Conservation (phyloP, 192 early-diverging fungal species). For the Physocladia obscura region DNA sequence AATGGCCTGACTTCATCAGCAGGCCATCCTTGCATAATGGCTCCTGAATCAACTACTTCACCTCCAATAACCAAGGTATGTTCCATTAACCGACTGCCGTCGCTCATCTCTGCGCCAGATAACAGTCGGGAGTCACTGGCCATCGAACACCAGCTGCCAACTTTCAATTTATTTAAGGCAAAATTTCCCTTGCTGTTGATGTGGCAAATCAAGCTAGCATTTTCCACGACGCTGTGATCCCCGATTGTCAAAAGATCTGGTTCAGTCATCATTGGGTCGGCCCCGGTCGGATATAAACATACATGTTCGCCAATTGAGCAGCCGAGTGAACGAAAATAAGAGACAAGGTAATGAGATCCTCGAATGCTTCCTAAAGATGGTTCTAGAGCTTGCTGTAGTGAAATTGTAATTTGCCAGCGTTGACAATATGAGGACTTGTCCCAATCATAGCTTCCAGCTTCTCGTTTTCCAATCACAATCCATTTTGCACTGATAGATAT, state of each 20-base stretch:
- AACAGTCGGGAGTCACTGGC: slow-evolving; percentile 42
- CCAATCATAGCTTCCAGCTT: slow-evolving; percentile 44
- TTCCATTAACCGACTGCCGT: slow-evolving; percentile 36
- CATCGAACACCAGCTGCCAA: slow-evolving; percentile 40
- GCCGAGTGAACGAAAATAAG: slow-evolving; percentile 43
- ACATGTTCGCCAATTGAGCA: slow-evolving; percentile 38
- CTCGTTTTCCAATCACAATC: slow-evolving; percentile 39
- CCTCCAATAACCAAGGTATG: slow-evolving; percentile 42
- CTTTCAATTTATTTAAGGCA: slow-evolving; percentile 38
- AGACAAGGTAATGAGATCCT: slow-evolving; percentile 39
- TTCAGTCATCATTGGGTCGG: slow-evolving; percentile 52
- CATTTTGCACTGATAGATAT: slow-evolving; percentile 36
- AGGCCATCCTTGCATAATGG: slow-evolving; percentile 45
- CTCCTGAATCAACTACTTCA: slow-evolving; percentile 25
- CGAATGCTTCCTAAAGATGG: slow-evolving; percentile 31
- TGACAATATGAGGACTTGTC: slow-evolving; percentile 47
- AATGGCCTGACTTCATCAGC: slow-evolving; percentile 9
- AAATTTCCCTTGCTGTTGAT: slow-evolving; percentile 46
- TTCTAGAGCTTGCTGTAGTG: slow-evolving; percentile 29
- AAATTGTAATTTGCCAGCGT: slow-evolving; percentile 43
- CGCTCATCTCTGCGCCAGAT: slow-evolving; percentile 31
- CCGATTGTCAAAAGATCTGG: slow-evolving; percentile 46
- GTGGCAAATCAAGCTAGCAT: slow-evolving; percentile 42
- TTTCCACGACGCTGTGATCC: slow-evolving; percentile 38
- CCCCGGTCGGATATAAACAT: slow-evolving; percentile 45